Conservation (phyloP, 73 alveolate species). For the Paramecium sonneborni region DNA sequence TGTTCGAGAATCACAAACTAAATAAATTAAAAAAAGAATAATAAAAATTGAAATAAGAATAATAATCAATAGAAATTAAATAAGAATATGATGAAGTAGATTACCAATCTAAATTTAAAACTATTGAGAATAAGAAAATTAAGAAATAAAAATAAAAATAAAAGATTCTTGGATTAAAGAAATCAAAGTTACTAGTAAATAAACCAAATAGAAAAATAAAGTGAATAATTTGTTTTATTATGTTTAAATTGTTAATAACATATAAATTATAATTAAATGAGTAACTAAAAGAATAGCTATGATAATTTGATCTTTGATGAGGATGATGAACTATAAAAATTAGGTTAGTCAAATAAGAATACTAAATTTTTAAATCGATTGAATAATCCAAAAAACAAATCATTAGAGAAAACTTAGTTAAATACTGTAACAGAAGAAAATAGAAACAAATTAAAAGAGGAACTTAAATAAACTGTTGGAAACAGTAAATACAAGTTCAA, state of each 20-base stretch:
- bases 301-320: background rate
- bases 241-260: background rate
- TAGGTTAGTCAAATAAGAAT: background rate
- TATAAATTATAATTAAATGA: background rate
- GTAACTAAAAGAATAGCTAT: background rate
- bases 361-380: background rate
- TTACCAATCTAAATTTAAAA: background rate
- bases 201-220: background rate
- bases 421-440: background rate
- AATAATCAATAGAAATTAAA: background rate
- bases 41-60: background rate
- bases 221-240: background rate
- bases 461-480: background rate
- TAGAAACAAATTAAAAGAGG: background rate
- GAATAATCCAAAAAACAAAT: background rate
- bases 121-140: background rate
- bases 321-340: background rate
- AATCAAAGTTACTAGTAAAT: background rate
- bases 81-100: background rate
- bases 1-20: background rate
- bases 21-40: constrained; percentile 4
- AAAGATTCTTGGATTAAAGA: background rate
- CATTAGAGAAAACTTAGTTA: background rate
- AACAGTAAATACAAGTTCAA: background rate
- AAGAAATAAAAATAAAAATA: background rate